Evolutionary conservation across 2,329 filamentous ascomycete genomes (phyloP), one percentile per base, ranked within the genome.

Genomic region (Phaeosphaeriaceae sp.): DNA sequence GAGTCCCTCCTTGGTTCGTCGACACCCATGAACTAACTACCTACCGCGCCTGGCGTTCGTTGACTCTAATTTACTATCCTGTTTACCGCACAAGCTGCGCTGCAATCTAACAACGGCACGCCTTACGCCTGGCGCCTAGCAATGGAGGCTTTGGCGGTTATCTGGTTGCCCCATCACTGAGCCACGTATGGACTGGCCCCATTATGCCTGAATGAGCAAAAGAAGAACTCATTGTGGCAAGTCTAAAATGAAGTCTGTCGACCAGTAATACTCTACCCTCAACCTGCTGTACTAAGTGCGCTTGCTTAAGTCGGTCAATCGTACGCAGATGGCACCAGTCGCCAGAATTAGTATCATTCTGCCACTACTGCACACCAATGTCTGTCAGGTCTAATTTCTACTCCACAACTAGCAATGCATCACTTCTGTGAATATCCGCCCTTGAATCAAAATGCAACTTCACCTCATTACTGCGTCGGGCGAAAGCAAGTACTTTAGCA

Each of bases 101-200:
- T 41, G 35, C 49, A 45, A 16, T 33, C 17, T 17, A 34, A 21
- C 36, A 46, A 51, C 54, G 48, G 51, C 43, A 52, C 56, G 55
- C 56, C 56, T 48, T 59, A 52, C 56, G 56, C 46, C 52, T 54
- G 47, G 50, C 41, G 50, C 46, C 52, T 54, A 43, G 50, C 41
- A 48, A 42, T 55, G 45, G 49, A 54, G 56, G 55, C 62, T 57
- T 49, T 48, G 29, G 37, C 41, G 42, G 45, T 36, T 38, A 23
- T 52, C 46, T 32, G 8, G 55, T 55, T 64, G 61, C 61, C 55
- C 61, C 61, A 50, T 48, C 45, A 53, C 46, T 43, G 49, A 55
- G 46, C 48, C 53, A 46, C 54, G 38, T 7, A 40, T 40, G n/a
- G 12, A 30, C 32, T 28, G n/a, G n/a, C n/a, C n/a, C 13, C 8